phyloP scores from a whole-genome alignment of 148 eudicot genomes.

The Heliamphora exappendiculata region DNA sequence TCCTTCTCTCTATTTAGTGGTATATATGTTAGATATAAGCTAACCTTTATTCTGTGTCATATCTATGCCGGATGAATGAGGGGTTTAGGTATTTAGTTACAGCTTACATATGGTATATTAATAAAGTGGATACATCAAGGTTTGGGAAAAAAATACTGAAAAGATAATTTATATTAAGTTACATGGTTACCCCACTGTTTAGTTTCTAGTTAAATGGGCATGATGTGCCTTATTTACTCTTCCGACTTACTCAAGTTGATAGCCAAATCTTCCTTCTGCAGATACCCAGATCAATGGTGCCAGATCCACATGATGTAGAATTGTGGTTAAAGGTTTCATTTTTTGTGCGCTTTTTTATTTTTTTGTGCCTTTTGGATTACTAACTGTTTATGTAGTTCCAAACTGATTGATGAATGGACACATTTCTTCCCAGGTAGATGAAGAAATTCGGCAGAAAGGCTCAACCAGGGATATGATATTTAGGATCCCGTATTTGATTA shows the following conservation, averaged over 20 bases:
- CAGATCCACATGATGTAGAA: constrained; percentile 86
- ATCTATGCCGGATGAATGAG: too few species aligned
- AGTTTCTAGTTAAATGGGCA: background rate
- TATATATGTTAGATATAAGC: background rate
- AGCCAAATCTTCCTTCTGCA: constrained; percentile 19
- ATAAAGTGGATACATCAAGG: background rate
- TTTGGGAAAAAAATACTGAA: background rate
- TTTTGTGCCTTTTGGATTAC: too few species aligned
- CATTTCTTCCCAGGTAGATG: constrained; percentile 64
- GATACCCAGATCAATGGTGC: constrained; percentile 59
- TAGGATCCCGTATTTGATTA: too few species aligned
- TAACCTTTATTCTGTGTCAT: background rate
- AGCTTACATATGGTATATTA: background rate
- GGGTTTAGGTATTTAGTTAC: background rate
- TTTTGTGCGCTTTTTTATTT: background rate
- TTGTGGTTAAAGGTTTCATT: constrained; percentile 77
- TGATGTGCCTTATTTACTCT: background rate
- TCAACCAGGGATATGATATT: constrained; percentile 90
- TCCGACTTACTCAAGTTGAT: constrained; percentile 3
- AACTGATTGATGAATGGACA: constrained; percentile 3
- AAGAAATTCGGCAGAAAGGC: constrained; percentile 81
- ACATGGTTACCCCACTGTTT: background rate
- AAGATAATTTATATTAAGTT: background rate
- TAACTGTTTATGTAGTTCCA: background rate
- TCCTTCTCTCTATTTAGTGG: background rate